phyloP scores from a whole-genome alignment of 306 rosid genomes.

The Argentina anserina region DNA sequence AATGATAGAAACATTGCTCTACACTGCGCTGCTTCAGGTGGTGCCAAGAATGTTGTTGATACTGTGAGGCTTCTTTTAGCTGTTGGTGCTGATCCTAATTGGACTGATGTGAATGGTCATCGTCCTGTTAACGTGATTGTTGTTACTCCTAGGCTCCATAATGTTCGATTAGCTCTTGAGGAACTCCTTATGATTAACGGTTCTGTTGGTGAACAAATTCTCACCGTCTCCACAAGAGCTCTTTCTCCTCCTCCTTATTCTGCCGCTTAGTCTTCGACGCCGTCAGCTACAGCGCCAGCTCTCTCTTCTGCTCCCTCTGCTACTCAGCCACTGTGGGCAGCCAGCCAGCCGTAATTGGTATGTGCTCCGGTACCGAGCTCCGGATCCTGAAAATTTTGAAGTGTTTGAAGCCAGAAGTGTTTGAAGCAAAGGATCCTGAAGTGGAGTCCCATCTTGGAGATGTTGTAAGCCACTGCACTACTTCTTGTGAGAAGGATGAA shows the following conservation, averaged over 20 bases:
- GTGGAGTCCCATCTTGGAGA: conserved; percentile 8
- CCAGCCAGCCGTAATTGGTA: too few relatives aligned
- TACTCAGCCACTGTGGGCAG: too few relatives aligned
- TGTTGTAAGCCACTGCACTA: conserved; percentile 16
- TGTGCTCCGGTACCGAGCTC: too few relatives aligned
- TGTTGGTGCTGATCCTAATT: conserved; percentile 77
- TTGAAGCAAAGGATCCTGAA: conserved; percentile 22
- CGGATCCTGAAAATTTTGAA: too few relatives aligned
- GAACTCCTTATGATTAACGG: conserved; percentile 61
- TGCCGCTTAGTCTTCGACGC: too few relatives aligned
- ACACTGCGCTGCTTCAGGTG: conserved; percentile 93
- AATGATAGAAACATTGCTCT: conserved; percentile 83
- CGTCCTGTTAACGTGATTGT: conserved; percentile 63
- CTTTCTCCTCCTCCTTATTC: conserved; percentile 66
- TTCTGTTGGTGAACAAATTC: conserved; percentile 42
- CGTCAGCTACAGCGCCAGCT: too few relatives aligned
- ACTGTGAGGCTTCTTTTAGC: conserved; percentile 68
- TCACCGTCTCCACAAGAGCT: conserved; percentile 41
- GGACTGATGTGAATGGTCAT: conserved; percentile 68
- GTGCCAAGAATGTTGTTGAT: conserved; percentile 68
- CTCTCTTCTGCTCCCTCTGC: too few relatives aligned
- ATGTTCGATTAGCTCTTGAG: conserved; percentile 46
- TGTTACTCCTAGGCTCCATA: conserved; percentile 54
- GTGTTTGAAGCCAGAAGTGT: too few relatives aligned
- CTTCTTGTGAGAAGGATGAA: conserved; percentile 18